Conservation (phyloP, 1,284 basidiomycete species). For the Tranzscheliella williamsii region DNA sequence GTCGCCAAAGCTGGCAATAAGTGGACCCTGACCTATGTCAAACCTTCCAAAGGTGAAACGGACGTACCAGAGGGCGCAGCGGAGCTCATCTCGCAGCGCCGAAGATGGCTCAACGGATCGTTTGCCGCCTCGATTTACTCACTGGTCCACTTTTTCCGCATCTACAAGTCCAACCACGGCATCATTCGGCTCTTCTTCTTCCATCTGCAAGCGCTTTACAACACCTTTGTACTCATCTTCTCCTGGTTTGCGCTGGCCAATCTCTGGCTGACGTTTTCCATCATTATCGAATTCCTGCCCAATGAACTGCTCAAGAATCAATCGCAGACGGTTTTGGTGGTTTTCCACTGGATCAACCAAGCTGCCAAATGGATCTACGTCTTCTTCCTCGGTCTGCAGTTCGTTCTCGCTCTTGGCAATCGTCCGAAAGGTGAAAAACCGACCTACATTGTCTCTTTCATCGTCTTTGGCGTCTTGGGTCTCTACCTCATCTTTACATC, state of each 20-base stretch:
- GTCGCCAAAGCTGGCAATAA: slow-evolving; percentile 81
- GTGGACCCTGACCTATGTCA: slow-evolving; percentile 92
- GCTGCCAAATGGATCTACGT: slow-evolving; percentile 85
- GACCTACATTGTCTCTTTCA: slow-evolving; percentile 79
- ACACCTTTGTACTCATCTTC: slow-evolving; percentile 84
- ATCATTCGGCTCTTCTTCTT: slow-evolving; percentile 88
- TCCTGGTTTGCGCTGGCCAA: slow-evolving; percentile 91
- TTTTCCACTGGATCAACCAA: slow-evolving; percentile 74
- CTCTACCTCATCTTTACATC: slow-evolving; percentile 54
- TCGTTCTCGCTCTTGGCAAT: slow-evolving; percentile 87
- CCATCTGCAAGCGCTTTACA: slow-evolving; percentile 90
- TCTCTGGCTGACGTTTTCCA: slow-evolving; percentile 91
- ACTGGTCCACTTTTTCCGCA: slow-evolving; percentile 85
- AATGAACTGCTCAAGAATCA: slow-evolving; percentile 71
- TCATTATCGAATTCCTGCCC: slow-evolving; percentile 88
- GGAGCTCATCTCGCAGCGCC: slow-evolving; percentile 79
- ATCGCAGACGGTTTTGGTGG: slow-evolving; percentile 70
- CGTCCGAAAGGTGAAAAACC: slow-evolving; percentile 86
- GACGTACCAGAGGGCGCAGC: slow-evolving; percentile 88
- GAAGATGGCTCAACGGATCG: slow-evolving; percentile 94
- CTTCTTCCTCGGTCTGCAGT: slow-evolving; percentile 83
- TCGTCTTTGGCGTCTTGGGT: slow-evolving; percentile 64
- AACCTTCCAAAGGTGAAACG: slow-evolving; percentile 91
- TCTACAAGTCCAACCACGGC: slow-evolving; percentile 82
- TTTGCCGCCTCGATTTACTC: slow-evolving; percentile 94